Evolutionary conservation across 1,284 basidiomycete species (phyloP), one percentile per base, ranked within the genome.

Genomic region (Ceratobasidium sp.): DNA sequence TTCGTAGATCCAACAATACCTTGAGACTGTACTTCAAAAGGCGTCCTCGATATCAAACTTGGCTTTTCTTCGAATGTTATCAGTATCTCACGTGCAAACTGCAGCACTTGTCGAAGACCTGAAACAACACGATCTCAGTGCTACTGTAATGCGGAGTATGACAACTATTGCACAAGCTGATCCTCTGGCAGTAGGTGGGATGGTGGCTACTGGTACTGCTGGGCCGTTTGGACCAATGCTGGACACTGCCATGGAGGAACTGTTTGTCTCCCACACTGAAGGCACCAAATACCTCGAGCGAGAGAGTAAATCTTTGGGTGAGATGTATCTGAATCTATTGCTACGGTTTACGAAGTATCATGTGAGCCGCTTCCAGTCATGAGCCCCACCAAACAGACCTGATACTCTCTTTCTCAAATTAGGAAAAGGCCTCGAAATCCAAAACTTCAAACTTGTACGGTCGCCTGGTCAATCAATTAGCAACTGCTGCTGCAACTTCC

Each of bases 1-100:
- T n/a, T n/a, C n/a, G n/a, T 77, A 97, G 95, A 95, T 98, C 72
- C 95, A 97, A 84, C 93, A 96, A 84, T 92, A 97, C 78, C 87
- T 98, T 79, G 96, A 98, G 79, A 87, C 90, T 69, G 85, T 98
- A 8, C 84, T 97, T 52, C 89, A 89, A 71, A 86, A 88, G 72
- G 92, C 91, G 1, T 81, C 86, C 0, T 84, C 86, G 1, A 87
- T 94, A 46, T 96, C 94, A 4, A 93, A 95, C 69, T 85, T 99
- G 16, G 92, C 95, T 0, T 96, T 97, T 79, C 86, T 99, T 28
- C 93, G 97, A 30, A 88, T 97, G 74, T 84, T 99, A 32, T 93
- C 97, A 76, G 86, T 99, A 61, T 89, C 94, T 3, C 94, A 98
- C 74, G 82, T 89, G 2, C 90, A 93, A 79, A 91, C 92, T 3